Conservation (phyloP, 1,139 yeast species). For the Nakaseomyces glabratus region DNA sequence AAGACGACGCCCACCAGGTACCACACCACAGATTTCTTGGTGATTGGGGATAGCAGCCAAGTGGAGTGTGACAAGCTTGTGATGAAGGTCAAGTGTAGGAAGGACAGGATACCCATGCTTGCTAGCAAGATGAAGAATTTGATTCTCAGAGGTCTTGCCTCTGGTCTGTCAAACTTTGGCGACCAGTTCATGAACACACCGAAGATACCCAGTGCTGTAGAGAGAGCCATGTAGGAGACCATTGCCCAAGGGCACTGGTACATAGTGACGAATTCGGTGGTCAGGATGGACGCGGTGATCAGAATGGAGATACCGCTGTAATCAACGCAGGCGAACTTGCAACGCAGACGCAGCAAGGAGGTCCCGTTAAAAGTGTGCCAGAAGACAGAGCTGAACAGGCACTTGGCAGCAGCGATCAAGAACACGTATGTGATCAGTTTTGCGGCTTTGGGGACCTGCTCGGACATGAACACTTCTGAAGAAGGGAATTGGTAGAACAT, state of each 20-base stretch:
- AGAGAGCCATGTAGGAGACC: conserved; percentile 46
- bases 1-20: conserved; percentile 77
- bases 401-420: conserved; percentile 62
- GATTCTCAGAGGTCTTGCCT: conserved; percentile 69
- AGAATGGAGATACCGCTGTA: conserved; percentile 89
- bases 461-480: conserved; percentile 35
- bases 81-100: conserved; percentile 45
- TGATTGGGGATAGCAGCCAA: conserved; percentile 23
- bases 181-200: conserved; percentile 87
- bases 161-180: conserved; percentile 80
- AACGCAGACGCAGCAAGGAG: conserved; percentile 52
- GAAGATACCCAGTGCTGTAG: conserved; percentile 55
- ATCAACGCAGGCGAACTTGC: conserved; percentile 84
- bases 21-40: conserved; percentile 43
- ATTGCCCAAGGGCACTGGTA: conserved; percentile 33
- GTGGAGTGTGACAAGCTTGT: conserved; percentile 50
- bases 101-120: conserved; percentile 60
- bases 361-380: conserved; percentile 94
- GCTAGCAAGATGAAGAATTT: conserved; percentile 79
- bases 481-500: conserved; percentile 55
- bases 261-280: conserved; percentile 76
- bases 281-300: conserved; percentile 81
- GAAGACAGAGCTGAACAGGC: conserved; percentile 65
- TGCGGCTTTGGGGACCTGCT: conserved; percentile 34
- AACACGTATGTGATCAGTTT: conserved; percentile 50